These are phyloP conservation scores for Fusarium drepaniforme DNA, from an alignment of 2,329 filamentous ascomycete genomes.

Conservation along the genomic window DNA sequence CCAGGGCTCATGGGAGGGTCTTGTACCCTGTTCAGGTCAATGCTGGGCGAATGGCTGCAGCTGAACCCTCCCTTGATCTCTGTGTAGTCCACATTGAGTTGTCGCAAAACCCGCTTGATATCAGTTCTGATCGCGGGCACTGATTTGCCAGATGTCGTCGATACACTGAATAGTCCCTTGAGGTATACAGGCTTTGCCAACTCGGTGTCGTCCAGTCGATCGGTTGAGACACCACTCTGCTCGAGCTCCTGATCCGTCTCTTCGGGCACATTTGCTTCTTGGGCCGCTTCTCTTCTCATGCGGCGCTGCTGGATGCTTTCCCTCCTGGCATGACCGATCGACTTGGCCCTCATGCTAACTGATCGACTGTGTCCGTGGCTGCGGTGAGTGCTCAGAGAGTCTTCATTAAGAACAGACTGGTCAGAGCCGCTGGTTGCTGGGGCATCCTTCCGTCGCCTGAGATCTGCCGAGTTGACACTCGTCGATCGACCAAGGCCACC, in stretches of 20 bases:
- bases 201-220: slow-evolving; percentile 76
- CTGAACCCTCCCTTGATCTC: slow-evolving; percentile 96
- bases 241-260: slow-evolving; percentile 88
- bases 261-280: slow-evolving; percentile 85
- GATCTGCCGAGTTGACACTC: slow-evolving; percentile 90
- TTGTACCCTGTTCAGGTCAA: slow-evolving; percentile 81
- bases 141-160: slow-evolving; percentile 93
- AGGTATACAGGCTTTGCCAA: slow-evolving; percentile 94
- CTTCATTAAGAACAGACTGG: slow-evolving; percentile 72
- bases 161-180: slow-evolving; percentile 97
- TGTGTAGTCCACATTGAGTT: slow-evolving; percentile 89
- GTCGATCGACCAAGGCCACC: slow-evolving; percentile 83
- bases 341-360: slow-evolving; percentile 82
- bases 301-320: slow-evolving; percentile 94
- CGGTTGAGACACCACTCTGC: slow-evolving; percentile 70
- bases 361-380: slow-evolving; percentile 66
- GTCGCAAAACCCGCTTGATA: slow-evolving; percentile 88
- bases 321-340: slow-evolving; percentile 86
- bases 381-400: slow-evolving; percentile 63
- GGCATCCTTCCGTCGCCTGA: slow-evolving; percentile 78
- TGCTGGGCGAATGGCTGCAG: slow-evolving; percentile 89
- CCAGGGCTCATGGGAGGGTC: slow-evolving; percentile 73
- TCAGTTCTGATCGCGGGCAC: slow-evolving; percentile 87
- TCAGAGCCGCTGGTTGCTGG: slow-evolving; percentile 85
- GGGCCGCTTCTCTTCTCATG: slow-evolving; percentile 76